Conservation (phyloP, 352 stramenopile species). For the Globisporangium cederbergense region DNA sequence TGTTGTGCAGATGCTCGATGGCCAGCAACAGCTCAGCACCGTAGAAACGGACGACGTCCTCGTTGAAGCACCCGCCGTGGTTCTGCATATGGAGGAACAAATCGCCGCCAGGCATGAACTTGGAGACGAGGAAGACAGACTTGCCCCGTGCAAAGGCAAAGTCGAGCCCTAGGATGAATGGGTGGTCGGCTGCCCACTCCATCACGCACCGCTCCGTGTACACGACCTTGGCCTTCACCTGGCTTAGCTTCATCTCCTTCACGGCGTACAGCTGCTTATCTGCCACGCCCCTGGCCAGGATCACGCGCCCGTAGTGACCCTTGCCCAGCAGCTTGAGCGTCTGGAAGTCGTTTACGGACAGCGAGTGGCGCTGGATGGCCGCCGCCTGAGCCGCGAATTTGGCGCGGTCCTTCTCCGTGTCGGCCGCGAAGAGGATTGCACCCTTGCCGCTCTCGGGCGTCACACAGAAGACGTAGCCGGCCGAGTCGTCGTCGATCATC, state of each 20-base stretch:
- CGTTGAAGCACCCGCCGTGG: slow-evolving; percentile 71
- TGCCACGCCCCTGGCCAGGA: slow-evolving; percentile 40
- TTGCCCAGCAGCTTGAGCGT: slow-evolving; percentile 82
- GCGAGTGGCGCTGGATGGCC: slow-evolving; percentile 47
- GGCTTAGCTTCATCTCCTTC: slow-evolving; percentile 89
- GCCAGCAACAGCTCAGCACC: slow-evolving; percentile 76
- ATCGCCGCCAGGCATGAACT: slow-evolving; percentile 98
- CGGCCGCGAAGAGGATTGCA: slow-evolving; percentile 69
- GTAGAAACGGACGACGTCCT: slow-evolving; percentile 84
- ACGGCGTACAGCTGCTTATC: slow-evolving; percentile 74
- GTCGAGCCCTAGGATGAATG: slow-evolving; percentile 97
- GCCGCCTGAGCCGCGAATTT: slow-evolving; percentile 64
- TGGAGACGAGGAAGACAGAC: slow-evolving; percentile 97
- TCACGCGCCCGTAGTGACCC: slow-evolving; percentile 82
- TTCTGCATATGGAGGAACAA: slow-evolving; percentile 91
- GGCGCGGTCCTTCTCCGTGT: slow-evolving; percentile 82
- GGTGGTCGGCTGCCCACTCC: slow-evolving; percentile 87
- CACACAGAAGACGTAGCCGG: slow-evolving; percentile 74
- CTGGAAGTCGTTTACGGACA: slow-evolving; percentile 65
- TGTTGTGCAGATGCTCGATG: slow-evolving; percentile 88
- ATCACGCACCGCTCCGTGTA: slow-evolving; percentile 82
- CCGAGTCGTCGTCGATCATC: slow-evolving; percentile 68
- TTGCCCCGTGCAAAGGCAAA: slow-evolving; percentile 94
- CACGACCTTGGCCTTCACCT: slow-evolving; percentile 84
- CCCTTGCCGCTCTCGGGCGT: slow-evolving; percentile 66